phyloP scores from a whole-genome alignment of 768 basidiomycete genomes.

The Pisolithus microcarpus region DNA sequence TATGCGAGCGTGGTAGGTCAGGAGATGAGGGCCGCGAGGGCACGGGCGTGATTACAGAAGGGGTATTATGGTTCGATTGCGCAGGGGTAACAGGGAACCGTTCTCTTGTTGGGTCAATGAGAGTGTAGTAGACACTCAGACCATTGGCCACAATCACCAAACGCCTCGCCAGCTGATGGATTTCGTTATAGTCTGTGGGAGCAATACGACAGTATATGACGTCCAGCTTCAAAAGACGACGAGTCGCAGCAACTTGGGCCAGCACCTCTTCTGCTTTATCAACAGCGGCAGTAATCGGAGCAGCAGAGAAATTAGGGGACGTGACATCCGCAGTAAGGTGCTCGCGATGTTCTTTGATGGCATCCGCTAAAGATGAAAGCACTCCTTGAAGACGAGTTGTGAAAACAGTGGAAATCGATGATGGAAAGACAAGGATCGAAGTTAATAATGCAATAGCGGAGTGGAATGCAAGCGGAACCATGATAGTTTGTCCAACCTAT shows the following conservation, averaged over 20 bases:
- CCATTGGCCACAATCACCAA: constrained; percentile 56
- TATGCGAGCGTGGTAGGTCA: not conserved
- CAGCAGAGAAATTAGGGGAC: constrained; percentile 25
- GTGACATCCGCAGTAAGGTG: constrained; percentile 39
- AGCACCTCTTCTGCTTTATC: constrained; percentile 42
- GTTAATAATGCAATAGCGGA: constrained; percentile 45
- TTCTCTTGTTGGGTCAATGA: constrained; percentile 59
- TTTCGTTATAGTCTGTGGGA: constrained; percentile 44
- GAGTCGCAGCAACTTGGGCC: constrained; percentile 43
- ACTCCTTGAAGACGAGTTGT: constrained; percentile 42
- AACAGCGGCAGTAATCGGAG: constrained; percentile 28
- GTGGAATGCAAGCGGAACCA: constrained; percentile 56
- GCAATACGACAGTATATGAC: constrained; percentile 54
- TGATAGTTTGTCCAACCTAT: constrained; percentile 44
- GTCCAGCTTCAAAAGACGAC: constrained; percentile 50
- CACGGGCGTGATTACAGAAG: constrained; percentile 26
- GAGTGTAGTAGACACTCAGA: constrained; percentile 50
- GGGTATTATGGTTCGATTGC: constrained; percentile 29
- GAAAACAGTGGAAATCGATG: constrained; percentile 54
- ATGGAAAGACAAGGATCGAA: constrained; percentile 55
- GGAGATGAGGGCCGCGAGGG: constrained; percentile 31
- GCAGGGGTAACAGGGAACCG: constrained; percentile 47
- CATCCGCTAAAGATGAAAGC: constrained; percentile 39
- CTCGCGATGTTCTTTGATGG: constrained; percentile 39
- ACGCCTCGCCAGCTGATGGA: constrained; percentile 44